phyloP scores from a whole-genome alignment of 441 rosid genomes.

The Brassica balearica region DNA sequence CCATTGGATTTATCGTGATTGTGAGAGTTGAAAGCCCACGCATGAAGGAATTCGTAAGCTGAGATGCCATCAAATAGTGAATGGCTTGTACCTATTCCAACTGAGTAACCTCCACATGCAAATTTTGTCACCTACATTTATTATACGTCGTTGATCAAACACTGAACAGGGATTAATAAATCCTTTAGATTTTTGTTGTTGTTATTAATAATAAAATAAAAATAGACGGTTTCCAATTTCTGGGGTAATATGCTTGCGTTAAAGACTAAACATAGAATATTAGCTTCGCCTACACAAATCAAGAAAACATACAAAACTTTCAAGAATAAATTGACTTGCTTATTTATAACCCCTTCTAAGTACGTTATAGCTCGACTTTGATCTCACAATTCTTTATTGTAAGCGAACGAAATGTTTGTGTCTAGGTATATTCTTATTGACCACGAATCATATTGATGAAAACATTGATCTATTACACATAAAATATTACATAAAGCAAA shows the following conservation, averaged over 20 bases:
- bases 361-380: background rate
- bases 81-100: slow-evolving; percentile 69
- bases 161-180: background rate
- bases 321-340: background rate
- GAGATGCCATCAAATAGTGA: slow-evolving; percentile 74
- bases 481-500: background rate
- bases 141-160: slow-evolving; percentile 19
- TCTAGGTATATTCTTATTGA: background rate
- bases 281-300: slow-evolving; percentile 7
- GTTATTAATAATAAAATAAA: background rate
- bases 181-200: background rate
- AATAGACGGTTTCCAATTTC: background rate
- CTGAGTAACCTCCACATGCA: slow-evolving; percentile 73
- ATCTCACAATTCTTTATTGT: background rate
- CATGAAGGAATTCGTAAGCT: slow-evolving; percentile 54
- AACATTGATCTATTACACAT: slow-evolving; percentile 8
- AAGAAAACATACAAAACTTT: background rate
- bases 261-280: slow-evolving; percentile 1
- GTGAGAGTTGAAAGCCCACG: slow-evolving; percentile 63
- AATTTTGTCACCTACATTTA: slow-evolving; percentile 64
- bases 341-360: background rate
- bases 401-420: background rate
- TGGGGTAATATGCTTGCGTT: background rate
- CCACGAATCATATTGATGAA: background rate
- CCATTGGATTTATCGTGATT: slow-evolving; percentile 20